phyloP scores from a whole-genome alignment of 2,329 filamentous ascomycete genomes.

The Microsporum canis region DNA sequence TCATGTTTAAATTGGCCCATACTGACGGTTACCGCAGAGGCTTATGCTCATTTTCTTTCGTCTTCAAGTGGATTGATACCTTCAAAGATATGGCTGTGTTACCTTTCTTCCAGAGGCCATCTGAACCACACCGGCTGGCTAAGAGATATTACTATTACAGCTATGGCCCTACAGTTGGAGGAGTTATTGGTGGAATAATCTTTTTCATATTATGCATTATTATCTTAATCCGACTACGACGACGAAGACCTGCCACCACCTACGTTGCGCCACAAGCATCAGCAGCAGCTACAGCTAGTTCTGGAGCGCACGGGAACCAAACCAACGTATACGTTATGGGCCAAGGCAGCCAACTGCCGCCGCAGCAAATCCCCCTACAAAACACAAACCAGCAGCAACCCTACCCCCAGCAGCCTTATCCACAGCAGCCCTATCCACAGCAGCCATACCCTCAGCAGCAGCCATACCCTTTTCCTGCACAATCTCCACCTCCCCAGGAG shows the following conservation, averaged over 20 bases:
- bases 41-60: not conserved
- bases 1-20: not conserved
- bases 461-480: not conserved
- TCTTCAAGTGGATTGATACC: not conserved
- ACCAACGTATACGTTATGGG: constrained; percentile 2
- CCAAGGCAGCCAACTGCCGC: not conserved
- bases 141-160: not conserved
- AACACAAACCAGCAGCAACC: not conserved
- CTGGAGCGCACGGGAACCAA: not conserved
- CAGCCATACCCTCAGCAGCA: not conserved
- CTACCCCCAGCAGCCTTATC: not conserved
- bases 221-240: not conserved
- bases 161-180: not conserved
- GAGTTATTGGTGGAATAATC: not conserved
- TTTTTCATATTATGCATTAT: not conserved
- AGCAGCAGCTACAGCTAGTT: not conserved
- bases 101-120: not conserved
- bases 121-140: not conserved
- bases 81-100: not conserved
- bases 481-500: not conserved
- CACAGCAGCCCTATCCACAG: not conserved
- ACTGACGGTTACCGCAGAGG: too few species aligned
- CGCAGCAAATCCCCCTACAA: not conserved
- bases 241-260: not conserved
- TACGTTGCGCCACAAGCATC: not conserved